Percentiles rank a stretch among this genome's conserved stretches.
Evolutionary conservation across 345 rosid species (phyloP).

Genomic region (Cardiospermum halicacabum): DNA sequence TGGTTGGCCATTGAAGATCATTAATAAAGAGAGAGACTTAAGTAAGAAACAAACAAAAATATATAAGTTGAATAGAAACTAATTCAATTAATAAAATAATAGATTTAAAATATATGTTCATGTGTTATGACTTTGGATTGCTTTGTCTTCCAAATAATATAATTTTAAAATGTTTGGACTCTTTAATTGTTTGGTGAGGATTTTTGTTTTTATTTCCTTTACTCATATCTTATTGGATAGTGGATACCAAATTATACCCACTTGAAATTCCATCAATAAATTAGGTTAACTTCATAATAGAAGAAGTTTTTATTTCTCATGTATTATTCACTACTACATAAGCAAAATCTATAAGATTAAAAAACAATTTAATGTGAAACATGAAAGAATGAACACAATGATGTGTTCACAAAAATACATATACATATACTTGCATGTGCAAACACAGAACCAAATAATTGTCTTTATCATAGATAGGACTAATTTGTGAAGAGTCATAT

Average conservation of each 20-base stretch:
- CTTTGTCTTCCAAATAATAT: background rate
- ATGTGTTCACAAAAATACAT: too few relatives aligned
- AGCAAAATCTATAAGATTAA: background rate
- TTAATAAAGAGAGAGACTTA: constrained; percentile 9
- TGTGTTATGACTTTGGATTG: constrained; percentile 3
- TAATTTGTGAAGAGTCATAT: constrained; percentile 14
- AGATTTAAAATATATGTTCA: background rate
- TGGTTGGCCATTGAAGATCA: constrained; percentile 12
- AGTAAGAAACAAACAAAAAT: background rate
- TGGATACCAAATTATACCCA: background rate
- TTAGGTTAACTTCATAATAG: too few relatives aligned
- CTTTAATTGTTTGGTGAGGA: background rate
- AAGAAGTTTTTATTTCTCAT: too few relatives aligned
- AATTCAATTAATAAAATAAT: background rate
- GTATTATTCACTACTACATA: too few relatives aligned
- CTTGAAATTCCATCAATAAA: too few relatives aligned
- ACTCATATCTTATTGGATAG: constrained; percentile 1
- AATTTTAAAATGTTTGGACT: background rate
- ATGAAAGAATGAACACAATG: background rate
- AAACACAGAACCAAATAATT: background rate
- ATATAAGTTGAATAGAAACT: background rate
- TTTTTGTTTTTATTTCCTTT: background rate
- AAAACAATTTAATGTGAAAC: background rate
- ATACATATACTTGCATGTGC: background rate
- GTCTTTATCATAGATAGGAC: constrained; percentile 16